Evolutionary conservation across 805 yeast species (phyloP).

Genomic region (Barnettozyma californica): DNA sequence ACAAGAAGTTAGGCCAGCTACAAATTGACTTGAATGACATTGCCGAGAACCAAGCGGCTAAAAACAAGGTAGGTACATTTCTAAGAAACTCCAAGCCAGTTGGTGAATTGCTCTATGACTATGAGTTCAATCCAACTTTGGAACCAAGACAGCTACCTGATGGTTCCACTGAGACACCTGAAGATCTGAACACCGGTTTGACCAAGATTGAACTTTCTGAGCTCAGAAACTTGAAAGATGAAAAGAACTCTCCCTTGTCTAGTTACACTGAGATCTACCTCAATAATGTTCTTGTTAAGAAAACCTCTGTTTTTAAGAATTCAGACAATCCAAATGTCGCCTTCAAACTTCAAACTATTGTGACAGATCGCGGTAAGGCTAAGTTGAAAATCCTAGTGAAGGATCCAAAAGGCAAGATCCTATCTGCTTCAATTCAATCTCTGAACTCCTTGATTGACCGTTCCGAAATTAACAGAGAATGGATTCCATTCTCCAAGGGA

Average conservation of each 20-base stretch:
- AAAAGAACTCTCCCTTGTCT: slow-evolving; percentile 44
- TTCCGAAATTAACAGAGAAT: slow-evolving; percentile 66
- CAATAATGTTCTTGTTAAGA: slow-evolving; percentile 52
- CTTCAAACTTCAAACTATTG: slow-evolving; percentile 57
- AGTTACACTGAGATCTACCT: slow-evolving; percentile 69
- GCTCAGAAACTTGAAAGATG: slow-evolving; percentile 41
- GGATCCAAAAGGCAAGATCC: slow-evolving; percentile 50
- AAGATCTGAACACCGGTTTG: slow-evolving; percentile 93
- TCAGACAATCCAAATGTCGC: slow-evolving; percentile 66
- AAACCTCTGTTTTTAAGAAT: slow-evolving; percentile 54
- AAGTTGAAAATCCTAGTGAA: slow-evolving; percentile 62
- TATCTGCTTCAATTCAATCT: slow-evolving; percentile 56
- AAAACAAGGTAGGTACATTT: slow-evolving; percentile 48
- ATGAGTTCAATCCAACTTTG: slow-evolving; percentile 73
- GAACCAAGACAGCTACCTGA: slow-evolving; percentile 56
- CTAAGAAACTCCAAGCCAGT: slow-evolving; percentile 79
- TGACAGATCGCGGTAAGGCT: slow-evolving; percentile 66
- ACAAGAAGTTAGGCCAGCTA: slow-evolving; percentile 72
- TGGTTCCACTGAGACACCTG: slow-evolving; percentile 80
- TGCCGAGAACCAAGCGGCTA: slow-evolving; percentile 45
- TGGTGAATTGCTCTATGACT: slow-evolving; percentile 67
- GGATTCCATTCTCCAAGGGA: slow-evolving; percentile 69
- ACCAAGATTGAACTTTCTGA: slow-evolving; percentile 60
- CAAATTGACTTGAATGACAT: slow-evolving; percentile 69
- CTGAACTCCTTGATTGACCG: slow-evolving; percentile 65